These are phyloP conservation scores for Kurtzmaniella quercitrusa DNA, from an alignment of 1,139 yeast species.

Conservation along the genomic window DNA sequence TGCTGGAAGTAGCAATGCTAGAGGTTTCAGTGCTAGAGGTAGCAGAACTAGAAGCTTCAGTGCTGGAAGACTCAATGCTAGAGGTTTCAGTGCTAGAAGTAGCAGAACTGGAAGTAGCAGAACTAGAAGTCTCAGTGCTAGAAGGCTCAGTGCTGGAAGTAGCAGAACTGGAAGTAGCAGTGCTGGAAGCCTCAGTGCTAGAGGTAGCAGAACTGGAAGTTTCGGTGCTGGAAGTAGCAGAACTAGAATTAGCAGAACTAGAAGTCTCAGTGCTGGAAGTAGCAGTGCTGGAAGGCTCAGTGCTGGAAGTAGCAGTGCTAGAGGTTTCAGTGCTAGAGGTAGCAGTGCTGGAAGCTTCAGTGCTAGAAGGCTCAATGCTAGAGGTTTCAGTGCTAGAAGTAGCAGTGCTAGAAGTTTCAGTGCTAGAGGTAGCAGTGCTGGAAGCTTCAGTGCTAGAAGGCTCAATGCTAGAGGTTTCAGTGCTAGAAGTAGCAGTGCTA, in stretches of 20 bases:
- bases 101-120: not conserved
- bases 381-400: not conserved
- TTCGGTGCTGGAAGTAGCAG: not conserved
- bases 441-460: not conserved
- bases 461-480: not conserved
- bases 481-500: not conserved
- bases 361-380: not conserved
- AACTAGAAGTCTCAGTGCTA: not conserved
- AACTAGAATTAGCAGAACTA: not conserved
- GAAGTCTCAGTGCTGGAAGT: not conserved
- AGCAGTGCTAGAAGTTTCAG: not conserved
- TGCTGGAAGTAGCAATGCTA: not conserved
- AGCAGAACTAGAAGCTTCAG: not conserved
- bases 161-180: not conserved
- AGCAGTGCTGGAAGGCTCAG: not conserved
- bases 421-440: not conserved
- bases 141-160: not conserved
- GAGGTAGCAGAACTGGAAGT: not conserved
- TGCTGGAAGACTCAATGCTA: not conserved
- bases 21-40: not conserved
- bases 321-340: not conserved
- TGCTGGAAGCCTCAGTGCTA: not conserved
- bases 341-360: not conserved
- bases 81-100: not conserved
- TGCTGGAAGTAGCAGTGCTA: constrained; percentile 1